Conservation (phyloP, 257 asterid genomes). For the Fraxinus cuspidata region DNA sequence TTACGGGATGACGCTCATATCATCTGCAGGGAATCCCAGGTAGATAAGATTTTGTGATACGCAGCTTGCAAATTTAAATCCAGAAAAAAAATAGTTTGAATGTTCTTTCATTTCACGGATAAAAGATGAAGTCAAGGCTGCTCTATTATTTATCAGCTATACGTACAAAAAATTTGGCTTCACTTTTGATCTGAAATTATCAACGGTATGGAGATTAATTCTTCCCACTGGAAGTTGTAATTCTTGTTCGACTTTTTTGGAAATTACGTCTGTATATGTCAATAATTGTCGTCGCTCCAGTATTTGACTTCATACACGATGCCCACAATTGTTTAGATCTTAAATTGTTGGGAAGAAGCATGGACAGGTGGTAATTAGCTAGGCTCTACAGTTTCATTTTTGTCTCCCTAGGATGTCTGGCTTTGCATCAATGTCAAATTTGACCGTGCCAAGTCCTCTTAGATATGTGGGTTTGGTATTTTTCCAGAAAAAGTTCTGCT, state of each 20-base stretch:
- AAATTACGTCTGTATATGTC: too few relatives aligned
- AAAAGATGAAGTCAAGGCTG: constrained; percentile 94
- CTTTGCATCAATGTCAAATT: background rate
- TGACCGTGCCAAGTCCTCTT: background rate
- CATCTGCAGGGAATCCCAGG: constrained; percentile 98
- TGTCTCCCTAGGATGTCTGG: background rate
- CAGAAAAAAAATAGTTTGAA: constrained; percentile 19
- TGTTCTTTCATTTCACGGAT: constrained; percentile 48
- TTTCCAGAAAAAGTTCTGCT: background rate
- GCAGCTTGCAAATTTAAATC: constrained; percentile 10
- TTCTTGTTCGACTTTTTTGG: constrained; percentile 9
- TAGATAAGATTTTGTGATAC: constrained; percentile 35
- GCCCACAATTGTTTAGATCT: background rate
- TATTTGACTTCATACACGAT: background rate
- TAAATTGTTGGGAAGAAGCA: too few relatives aligned
- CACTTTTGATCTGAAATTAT: constrained; percentile 89
- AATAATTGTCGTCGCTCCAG: too few relatives aligned
- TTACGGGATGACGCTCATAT: constrained; percentile 99
- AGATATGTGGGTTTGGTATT: background rate
- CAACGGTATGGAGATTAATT: constrained; percentile 65
- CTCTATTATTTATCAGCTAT: constrained; percentile 72
- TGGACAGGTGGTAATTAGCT: too few relatives aligned
- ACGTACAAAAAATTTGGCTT: constrained; percentile 82
- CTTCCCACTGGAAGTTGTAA: constrained; percentile 15
- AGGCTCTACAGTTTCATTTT: too few relatives aligned